Conservation (phyloP, 192 early-diverging fungal species). For the Obelidium mucronatum region DNA sequence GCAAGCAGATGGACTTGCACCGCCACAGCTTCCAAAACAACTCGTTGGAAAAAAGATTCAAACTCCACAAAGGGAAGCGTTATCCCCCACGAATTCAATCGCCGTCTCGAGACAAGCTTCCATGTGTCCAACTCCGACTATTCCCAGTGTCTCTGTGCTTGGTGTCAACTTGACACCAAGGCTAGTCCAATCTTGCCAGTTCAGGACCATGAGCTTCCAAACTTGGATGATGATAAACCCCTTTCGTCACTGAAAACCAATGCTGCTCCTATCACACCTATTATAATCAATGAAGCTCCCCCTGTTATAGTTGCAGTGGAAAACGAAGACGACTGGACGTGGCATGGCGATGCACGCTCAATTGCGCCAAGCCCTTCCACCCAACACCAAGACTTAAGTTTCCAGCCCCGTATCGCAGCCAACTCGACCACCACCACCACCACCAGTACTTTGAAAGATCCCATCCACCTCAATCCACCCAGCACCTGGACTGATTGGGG, state of each 20-base stretch:
- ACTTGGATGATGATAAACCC: not conserved
- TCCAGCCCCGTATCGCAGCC: too few relatives aligned
- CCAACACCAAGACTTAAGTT: too few relatives aligned
- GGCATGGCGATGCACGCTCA: conserved; percentile 10
- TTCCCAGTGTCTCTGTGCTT: not conserved
- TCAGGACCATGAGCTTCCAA: not conserved
- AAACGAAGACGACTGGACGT: conserved; percentile 23
- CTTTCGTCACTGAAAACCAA: not conserved
- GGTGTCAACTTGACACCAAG: too few relatives aligned
- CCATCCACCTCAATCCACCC: too few relatives aligned
- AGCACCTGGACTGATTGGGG: too few relatives aligned
- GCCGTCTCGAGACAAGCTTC: not conserved
- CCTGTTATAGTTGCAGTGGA: not conserved
- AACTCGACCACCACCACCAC: too few relatives aligned
- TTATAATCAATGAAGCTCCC: not conserved
- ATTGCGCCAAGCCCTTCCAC: too few relatives aligned
- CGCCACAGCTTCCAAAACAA: not conserved
- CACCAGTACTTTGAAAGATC: too few relatives aligned
- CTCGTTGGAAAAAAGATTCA: not conserved
- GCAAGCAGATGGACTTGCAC: conserved; percentile 14
- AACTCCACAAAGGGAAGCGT: too few relatives aligned
- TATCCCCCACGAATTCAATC: too few relatives aligned
- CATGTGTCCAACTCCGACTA: not conserved
- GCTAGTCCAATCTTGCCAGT: not conserved
- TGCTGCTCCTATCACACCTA: not conserved